Base-by-base conservation (phyloP, 1,139 yeast species). In the Yamadazyma songkhlaensis region DNA sequence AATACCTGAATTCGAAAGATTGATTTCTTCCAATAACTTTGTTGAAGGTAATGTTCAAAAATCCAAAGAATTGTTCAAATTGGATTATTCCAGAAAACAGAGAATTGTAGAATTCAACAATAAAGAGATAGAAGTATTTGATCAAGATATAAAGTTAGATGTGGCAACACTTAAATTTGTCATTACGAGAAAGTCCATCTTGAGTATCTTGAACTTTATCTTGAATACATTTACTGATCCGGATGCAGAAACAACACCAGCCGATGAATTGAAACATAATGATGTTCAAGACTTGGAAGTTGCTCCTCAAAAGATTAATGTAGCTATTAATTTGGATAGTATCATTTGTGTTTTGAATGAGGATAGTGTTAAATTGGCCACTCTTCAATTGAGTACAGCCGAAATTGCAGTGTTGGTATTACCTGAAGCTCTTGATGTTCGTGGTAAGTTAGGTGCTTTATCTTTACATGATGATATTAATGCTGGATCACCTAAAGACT, bases 171-270 rank as follows among this genome's bases (percentile, higher is more conserved):
- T 94, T 40, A 81, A 81, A 46, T 73, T 87, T 36, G 84, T 86
- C 2, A 64, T 90, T 9, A 79, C 95, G 0, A 79, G 97, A 36
- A 84, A 79, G 50, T 84, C 96, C 1, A 64, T 86, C 20, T 69
- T 92, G 47, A 84, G 95, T 3, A 64, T 92, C 11, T 63, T 92
- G 46, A 94, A 89, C 57, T 94, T 84, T 55, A 68, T 84, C 3
- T 69, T 90, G 53, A 86, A 90, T 34, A 92, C 97, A 0, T 92
- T 92, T 55, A 84, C 96, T 0, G 85, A 82, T 57, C 90, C 89
- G 0, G 71, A 79, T 45, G 87, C 90, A 0, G 78, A 75, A 11
- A 81, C 77, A 22, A 64, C 79, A 1, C 84, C 87, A 1, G 81
- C 87, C 0, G 88, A 81, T 60, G 79, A 70, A 25, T 64, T 84